Percentiles rank a stretch among this genome's conserved stretches.
These are phyloP conservation scores for Xylaria sp. DNA, from an alignment of 2,329 filamentous ascomycete species.

Conservation along the genomic window DNA sequence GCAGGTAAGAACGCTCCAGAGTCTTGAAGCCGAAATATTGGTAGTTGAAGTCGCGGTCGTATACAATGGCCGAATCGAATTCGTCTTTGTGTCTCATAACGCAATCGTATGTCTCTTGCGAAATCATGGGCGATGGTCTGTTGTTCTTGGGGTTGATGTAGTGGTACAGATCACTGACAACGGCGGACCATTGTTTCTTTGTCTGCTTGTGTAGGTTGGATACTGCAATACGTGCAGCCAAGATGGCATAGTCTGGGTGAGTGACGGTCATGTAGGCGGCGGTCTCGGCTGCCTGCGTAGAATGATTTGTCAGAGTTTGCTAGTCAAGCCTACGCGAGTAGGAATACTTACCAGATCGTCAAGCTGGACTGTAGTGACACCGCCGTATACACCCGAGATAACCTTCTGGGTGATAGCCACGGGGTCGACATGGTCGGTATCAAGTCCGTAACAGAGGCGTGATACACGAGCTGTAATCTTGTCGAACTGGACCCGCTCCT, in stretches of 20 bases:
- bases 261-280: constrained; percentile 99
- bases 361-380: constrained; percentile 94
- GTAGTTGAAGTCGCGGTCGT: constrained; percentile 99
- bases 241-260: constrained; percentile 98
- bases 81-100: constrained; percentile 97
- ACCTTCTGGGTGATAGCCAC: constrained; percentile 99
- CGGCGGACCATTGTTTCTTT: constrained; percentile 99
- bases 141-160: constrained; percentile 96
- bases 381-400: constrained; percentile 98
- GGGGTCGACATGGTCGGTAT: constrained; percentile 93
- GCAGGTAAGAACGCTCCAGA: constrained; percentile 94
- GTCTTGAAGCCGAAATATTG: constrained; percentile 99
- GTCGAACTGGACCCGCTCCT: constrained; percentile 99
- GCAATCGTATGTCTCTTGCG: constrained; percentile 86
- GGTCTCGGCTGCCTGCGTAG: constrained; percentile 88
- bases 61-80: constrained; percentile 98
- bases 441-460: constrained; percentile 95
- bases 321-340: constrained; percentile 11
- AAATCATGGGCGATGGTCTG: constrained; percentile 91
- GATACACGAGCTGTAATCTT: constrained; percentile 99
- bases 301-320: constrained; percentile 37
- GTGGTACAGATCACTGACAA: constrained; percentile 91
- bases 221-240: constrained; percentile 96
- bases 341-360: constrained; percentile 86
- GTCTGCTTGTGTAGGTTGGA: constrained; percentile 99